Percentiles rank a stretch among this genome's conserved stretches.
Conservation (phyloP, 208 protist species). For the Histomonas meleagridis region DNA sequence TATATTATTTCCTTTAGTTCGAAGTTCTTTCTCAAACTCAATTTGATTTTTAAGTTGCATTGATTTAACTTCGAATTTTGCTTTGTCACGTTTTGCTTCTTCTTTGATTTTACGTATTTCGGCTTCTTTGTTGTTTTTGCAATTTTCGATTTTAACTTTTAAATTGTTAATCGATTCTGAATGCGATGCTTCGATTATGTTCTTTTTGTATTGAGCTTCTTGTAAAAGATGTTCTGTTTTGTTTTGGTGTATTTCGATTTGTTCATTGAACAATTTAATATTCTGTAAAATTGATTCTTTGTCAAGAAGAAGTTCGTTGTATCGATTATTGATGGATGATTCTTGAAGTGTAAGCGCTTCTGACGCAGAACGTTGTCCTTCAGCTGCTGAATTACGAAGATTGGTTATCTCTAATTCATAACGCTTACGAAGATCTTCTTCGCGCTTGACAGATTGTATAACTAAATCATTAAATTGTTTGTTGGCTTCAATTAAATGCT, state of each 20-base stretch:
- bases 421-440: background rate
- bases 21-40: background rate
- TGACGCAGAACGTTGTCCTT: background rate
- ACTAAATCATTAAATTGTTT: slow-evolving; percentile 21
- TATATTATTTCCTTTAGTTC: background rate
- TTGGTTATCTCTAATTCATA: slow-evolving; percentile 1
- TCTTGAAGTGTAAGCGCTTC: background rate
- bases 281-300: background rate
- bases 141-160: background rate
- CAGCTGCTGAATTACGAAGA: background rate
- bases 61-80: background rate
- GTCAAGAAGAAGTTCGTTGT: background rate
- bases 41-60: background rate
- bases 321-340: background rate
- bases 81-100: background rate
- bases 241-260: background rate
- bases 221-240: background rate
- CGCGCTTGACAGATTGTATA: background rate
- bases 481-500: background rate
- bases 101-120: background rate
- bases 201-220: background rate
- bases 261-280: background rate
- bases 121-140: background rate
- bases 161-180: background rate
- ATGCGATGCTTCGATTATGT: background rate